These are phyloP conservation scores for Thuja plicata DNA, from an alignment of 83 land plant genomes.

Conservation along the genomic window DNA sequence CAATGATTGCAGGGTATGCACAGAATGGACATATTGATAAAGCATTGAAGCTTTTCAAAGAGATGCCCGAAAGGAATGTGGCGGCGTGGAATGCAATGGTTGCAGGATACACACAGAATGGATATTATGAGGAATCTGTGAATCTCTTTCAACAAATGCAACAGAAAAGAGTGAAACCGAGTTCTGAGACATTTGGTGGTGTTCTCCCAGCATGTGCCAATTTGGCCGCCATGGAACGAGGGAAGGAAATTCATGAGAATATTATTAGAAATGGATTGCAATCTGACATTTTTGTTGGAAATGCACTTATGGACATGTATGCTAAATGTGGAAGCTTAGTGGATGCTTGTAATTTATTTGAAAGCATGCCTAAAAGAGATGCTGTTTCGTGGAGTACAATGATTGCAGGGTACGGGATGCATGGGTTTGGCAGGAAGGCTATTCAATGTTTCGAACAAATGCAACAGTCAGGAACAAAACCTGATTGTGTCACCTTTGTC, in stretches of 20 bases:
- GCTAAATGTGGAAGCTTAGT: conserved; percentile 7
- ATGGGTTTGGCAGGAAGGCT: conserved; percentile 7
- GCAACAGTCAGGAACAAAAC: background rate
- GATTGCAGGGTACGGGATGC: conserved; percentile 3
- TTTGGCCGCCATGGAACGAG: conserved; percentile 6
- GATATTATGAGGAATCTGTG: conserved; percentile 27
- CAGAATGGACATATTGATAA: conserved; percentile 3
- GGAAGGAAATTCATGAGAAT: conserved; percentile 10
- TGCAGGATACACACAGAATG: conserved; percentile 40
- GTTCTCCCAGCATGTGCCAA: conserved; percentile 21
- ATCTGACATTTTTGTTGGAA: background rate
- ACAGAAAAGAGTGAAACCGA: conserved; percentile 14
- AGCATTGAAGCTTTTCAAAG: conserved; percentile 17
- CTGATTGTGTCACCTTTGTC: conserved; percentile 6
- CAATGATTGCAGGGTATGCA: background rate
- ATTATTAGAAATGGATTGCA: background rate
- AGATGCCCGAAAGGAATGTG: conserved; percentile 14
- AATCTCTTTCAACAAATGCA: conserved; percentile 33
- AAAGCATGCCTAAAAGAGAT: background rate
- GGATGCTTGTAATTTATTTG: background rate
- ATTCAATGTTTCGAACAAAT: background rate
- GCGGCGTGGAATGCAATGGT: conserved; percentile 32
- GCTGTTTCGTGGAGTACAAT: conserved; percentile 2
- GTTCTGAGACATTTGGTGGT: conserved; percentile 20
- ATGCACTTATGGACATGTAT: conserved; percentile 11